Conservation (phyloP, 106 monocot genomes). For the Dendrobium chrysotoxum region DNA sequence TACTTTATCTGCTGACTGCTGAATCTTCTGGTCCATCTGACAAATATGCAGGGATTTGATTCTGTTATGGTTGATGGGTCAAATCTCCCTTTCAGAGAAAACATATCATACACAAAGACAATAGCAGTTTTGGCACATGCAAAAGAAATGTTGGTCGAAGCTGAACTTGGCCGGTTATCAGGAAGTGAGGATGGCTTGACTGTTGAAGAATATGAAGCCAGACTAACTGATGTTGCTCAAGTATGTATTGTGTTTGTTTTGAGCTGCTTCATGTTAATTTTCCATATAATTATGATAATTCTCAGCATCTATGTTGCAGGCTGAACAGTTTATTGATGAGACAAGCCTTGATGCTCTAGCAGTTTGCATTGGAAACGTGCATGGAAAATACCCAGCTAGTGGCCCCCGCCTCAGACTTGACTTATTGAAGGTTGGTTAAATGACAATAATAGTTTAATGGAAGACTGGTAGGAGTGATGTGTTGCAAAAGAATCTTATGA, state of each 20-base stretch:
- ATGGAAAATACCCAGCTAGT: constrained; percentile 79
- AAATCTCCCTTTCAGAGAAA: constrained; percentile 60
- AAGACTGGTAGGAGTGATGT: background rate
- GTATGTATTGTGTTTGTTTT: constrained; percentile 26
- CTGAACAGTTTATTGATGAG: constrained; percentile 75
- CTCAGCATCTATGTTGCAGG: constrained; percentile 36
- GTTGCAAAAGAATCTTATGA: background rate
- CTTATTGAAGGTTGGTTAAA: constrained; percentile 67
- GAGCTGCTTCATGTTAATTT: background rate
- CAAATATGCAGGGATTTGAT: constrained; percentile 68
- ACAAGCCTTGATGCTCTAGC: constrained; percentile 86
- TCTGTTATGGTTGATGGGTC: constrained; percentile 98
- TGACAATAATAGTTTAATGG: background rate
- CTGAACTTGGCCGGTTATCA: constrained; percentile 89
- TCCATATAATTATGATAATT: background rate
- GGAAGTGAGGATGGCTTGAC: constrained; percentile 91
- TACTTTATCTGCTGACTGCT: background rate
- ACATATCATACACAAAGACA: constrained; percentile 59
- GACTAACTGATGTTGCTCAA: constrained; percentile 68
- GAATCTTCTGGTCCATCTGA: background rate
- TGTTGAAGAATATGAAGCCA: constrained; percentile 92
- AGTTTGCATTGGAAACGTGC: constrained; percentile 95
- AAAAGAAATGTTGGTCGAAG: constrained; percentile 74
- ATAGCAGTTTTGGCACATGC: constrained; percentile 61
- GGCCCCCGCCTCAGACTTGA: constrained; percentile 85